A percentile compares a stretch with the other conserved stretches of the same genome.
Evolutionary conservation across 306 rosid genomes (phyloP).

Genomic region (Benincasa hispida): DNA sequence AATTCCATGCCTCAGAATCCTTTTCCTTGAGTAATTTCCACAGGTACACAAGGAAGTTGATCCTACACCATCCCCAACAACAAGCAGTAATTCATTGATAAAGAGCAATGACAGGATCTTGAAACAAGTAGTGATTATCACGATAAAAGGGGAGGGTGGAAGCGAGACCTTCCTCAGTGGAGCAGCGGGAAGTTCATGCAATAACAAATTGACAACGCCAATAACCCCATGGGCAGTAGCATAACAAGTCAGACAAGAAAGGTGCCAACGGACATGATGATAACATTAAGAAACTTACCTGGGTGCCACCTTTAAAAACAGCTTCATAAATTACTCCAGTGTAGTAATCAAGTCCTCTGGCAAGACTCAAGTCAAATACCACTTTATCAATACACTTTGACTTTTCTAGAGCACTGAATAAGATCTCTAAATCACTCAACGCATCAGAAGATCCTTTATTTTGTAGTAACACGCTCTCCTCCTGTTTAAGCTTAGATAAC

Average conservation of each 20-base stretch:
- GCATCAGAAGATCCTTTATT: slow-evolving; percentile 48
- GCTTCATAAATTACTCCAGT: slow-evolving; percentile 95
- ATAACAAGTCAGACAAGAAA: background rate
- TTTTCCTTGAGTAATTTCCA: background rate
- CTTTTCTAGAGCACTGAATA: slow-evolving; percentile 64
- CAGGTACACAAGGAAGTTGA: background rate
- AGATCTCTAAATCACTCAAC: slow-evolving; percentile 63
- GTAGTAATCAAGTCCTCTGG: slow-evolving; percentile 95
- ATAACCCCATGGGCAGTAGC: too few species aligned
- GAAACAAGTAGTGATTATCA: background rate
- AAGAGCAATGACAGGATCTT: background rate
- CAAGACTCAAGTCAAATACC: slow-evolving; percentile 92
- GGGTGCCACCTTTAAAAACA: slow-evolving; percentile 70
- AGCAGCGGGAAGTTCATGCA: too few species aligned
- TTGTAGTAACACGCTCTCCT: slow-evolving; percentile 50
- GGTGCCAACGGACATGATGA: background rate
- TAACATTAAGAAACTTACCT: slow-evolving; percentile 33
- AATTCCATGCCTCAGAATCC: background rate
- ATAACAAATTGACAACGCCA: too few species aligned
- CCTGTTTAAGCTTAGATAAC: slow-evolving; percentile 55
- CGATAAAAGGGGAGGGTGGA: too few species aligned
- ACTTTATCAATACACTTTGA: slow-evolving; percentile 57
- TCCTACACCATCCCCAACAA: background rate
- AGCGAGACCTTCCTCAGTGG: too few species aligned
- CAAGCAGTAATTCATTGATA: background rate